Evolutionary conservation across 2,329 filamentous ascomycete genomes (phyloP).

Genomic region (Cordyceps militaris): DNA sequence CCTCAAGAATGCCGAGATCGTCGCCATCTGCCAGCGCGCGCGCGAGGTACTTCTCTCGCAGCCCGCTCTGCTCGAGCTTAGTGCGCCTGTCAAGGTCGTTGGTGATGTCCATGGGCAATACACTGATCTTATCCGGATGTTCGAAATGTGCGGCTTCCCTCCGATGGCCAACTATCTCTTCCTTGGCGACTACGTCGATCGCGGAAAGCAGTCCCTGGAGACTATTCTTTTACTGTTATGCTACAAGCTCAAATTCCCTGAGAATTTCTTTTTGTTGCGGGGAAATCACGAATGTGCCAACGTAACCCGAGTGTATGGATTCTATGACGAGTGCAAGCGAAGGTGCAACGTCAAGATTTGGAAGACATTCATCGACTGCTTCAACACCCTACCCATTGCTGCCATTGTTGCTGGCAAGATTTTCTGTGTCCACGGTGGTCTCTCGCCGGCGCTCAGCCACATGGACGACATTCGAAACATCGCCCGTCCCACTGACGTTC

Average conservation of each 20-base stretch:
- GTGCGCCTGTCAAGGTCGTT: conserved; percentile 95
- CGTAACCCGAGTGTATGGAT: conserved; percentile 90
- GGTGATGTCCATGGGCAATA: conserved; percentile 97
- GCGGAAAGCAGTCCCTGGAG: conserved; percentile 91
- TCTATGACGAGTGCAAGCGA: conserved; percentile 97
- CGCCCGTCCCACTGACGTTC: conserved; percentile 90
- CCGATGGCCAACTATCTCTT: conserved; percentile 90
- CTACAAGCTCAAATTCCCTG: conserved; percentile 95
- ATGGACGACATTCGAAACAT: conserved; percentile 99
- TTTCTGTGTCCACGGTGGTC: conserved; percentile 91
- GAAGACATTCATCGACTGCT: conserved; percentile 96
- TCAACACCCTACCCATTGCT: conserved; percentile 91
- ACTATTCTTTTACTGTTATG: conserved; percentile 88
- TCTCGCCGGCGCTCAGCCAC: conserved; percentile 85
- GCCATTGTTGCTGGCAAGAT: conserved; percentile 97
- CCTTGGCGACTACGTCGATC: conserved; percentile 91
- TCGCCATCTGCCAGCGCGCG: conserved; percentile 82
- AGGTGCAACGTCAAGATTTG: conserved; percentile 95
- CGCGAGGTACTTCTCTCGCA: conserved; percentile 87
- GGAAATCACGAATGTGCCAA: conserved; percentile 97
- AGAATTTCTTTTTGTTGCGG: conserved; percentile 92
- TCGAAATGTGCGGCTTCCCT: conserved; percentile 97
- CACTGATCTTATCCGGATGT: conserved; percentile 91
- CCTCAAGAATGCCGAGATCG: conserved; percentile 95
- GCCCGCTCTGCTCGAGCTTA: conserved; percentile 83